phyloP scores from a whole-genome alignment of 768 basidiomycete species.

The Atractiella rhizophila region DNA sequence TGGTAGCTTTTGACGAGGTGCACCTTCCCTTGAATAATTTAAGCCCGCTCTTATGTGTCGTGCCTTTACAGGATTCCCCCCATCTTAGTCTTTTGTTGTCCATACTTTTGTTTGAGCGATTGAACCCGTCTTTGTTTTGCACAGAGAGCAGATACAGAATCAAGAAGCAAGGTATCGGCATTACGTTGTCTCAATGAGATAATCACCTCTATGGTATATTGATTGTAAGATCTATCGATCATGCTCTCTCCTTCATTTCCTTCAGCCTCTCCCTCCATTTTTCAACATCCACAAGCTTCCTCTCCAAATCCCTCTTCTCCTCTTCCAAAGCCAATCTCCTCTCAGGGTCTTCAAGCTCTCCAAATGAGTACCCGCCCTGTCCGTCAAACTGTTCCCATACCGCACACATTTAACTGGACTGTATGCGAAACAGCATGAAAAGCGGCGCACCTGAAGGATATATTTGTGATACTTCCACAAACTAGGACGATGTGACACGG shows the following conservation, averaged over 20 bases:
- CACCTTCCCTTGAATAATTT: too few relatives aligned
- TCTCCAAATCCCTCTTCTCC: constrained; percentile 51
- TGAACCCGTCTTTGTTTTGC: too few relatives aligned
- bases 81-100: too few relatives aligned
- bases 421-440: constrained; percentile 29
- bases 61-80: too few relatives aligned
- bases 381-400: constrained; percentile 49
- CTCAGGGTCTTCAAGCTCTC: constrained; percentile 68
- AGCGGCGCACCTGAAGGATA: constrained; percentile 15
- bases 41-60: too few relatives aligned
- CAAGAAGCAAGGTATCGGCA: too few relatives aligned
- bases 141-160: too few relatives aligned
- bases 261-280: constrained; percentile 37
- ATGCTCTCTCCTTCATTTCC: constrained; percentile 12
- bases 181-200: too few relatives aligned
- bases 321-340: constrained; percentile 71
- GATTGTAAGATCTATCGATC: too few relatives aligned
- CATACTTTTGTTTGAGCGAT: too few relatives aligned
- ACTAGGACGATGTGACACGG: constrained; percentile 82
- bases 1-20: too few relatives aligned
- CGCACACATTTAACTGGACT: not conserved
- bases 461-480: constrained; percentile 40
- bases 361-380: constrained; percentile 82
- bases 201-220: too few relatives aligned
- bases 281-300: constrained; percentile 41